Base-by-base conservation (phyloP, 805 yeast genomes). In the Kuraishia floccosa region DNA sequence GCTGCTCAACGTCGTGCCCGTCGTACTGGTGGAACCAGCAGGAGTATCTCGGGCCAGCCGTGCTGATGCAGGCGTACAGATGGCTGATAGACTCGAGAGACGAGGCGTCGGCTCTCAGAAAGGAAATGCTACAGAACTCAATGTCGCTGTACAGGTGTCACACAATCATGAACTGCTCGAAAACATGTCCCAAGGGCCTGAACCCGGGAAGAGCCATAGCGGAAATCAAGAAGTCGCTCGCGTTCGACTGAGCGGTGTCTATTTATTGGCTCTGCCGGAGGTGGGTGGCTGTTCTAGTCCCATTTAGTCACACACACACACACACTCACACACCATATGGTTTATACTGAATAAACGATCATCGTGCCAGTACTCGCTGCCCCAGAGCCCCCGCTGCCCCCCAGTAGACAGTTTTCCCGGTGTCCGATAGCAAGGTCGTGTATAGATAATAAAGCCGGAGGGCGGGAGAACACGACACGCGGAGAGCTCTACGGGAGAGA, bases 21-120 rank as follows among this genome's bases (percentile, higher is more conserved):
- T 87, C 97, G 3, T 91, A 91, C 72, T 91, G 98, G 98, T 91
- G 98, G 98, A 91, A 91, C 65, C 95, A 85, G 65, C 94, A 87
- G 63, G 94, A 91, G 68, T 91, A 91, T 63, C 67, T 91, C 47
- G 98, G 98, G 35, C 98, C 98, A 17, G 98, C 98, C 19, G 97
- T 91, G 33, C 72, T 91, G 58, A 83, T 91, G 96, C 98, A 91
- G 70, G 96, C 97, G 34, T 91, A 77, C 72, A 80, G 98, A 68
- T 91, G 98, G 98, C 76, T 91, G 69, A 75, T 86, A 39, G 98
- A 91, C 61, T 80, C 94, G 26, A 80, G 98, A 68, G 98, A 91
- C 63, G 79, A 85, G 59, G 96, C 96, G 33, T 68, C 84, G 27
- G 64, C 59, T 39, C 48, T 66, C 44, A 85, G 98, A 71, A 82